Evolutionary conservation across 2,329 filamentous ascomycete genomes (phyloP).

Genomic region (Atkinsonella texensis): DNA sequence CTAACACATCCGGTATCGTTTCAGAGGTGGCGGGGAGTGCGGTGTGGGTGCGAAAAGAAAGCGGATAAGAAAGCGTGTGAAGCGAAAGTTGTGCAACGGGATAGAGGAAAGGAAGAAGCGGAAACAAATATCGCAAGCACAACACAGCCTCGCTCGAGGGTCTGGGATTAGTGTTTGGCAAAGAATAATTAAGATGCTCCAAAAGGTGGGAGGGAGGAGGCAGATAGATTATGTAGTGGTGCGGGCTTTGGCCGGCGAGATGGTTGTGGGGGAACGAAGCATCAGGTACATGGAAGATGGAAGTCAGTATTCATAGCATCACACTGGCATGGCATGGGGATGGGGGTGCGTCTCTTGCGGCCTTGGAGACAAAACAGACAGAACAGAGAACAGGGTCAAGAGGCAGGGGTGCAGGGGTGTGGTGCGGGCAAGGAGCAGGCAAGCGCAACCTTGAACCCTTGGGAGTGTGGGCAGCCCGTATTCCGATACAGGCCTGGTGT

Average conservation of each 20-base stretch:
- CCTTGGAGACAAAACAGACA: background rate
- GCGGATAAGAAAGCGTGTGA: background rate
- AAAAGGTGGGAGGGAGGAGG: slow-evolving; percentile 2
- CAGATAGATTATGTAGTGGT: slow-evolving; percentile 6
- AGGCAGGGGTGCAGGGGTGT: background rate
- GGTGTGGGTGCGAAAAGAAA: background rate
- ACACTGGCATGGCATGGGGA: slow-evolving; percentile 1
- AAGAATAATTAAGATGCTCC: background rate
- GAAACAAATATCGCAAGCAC: background rate
- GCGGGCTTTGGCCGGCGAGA: slow-evolving; percentile 1
- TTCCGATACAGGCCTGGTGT: too few relatives aligned
- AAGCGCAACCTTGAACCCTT: background rate
- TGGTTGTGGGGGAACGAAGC: background rate
- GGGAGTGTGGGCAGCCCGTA: background rate
- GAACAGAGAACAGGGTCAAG: background rate
- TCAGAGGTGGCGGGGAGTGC: background rate
- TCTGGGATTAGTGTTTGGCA: background rate
- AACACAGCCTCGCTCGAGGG: background rate
- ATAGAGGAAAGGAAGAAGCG: background rate
- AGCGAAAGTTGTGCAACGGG: background rate
- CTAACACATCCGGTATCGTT: background rate
- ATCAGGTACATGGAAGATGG: background rate
- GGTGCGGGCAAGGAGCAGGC: background rate
- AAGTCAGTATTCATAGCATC: background rate
- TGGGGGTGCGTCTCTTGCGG: slow-evolving; percentile 1